phyloP scores from a whole-genome alignment of 495 filamentous ascomycete species.

The Bathelium albidoporum region DNA sequence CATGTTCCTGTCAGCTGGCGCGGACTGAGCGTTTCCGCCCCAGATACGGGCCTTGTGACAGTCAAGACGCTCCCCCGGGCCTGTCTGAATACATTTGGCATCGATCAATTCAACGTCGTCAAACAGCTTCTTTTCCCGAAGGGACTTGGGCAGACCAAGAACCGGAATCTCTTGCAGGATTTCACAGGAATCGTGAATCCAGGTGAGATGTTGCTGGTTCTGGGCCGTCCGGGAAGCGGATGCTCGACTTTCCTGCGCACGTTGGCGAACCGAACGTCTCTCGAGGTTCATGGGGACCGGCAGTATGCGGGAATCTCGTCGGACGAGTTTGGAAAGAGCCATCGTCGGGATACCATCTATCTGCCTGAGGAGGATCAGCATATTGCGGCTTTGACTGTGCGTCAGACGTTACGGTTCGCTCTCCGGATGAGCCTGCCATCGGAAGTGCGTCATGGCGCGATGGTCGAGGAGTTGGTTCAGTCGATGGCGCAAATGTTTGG shows the following conservation, averaged over 20 bases:
- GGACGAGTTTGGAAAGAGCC: constrained; percentile 33
- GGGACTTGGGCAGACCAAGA: too few species aligned
- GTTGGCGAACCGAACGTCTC: too few species aligned
- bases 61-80: too few species aligned
- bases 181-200: constrained; percentile 18
- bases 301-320: constrained; percentile 32
- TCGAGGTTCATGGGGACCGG: constrained; percentile 48
- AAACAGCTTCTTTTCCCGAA: too few species aligned
- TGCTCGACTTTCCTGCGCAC: constrained; percentile 68
- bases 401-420: constrained; percentile 32
- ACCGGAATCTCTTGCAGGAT: background rate
- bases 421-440: constrained; percentile 31
- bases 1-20: too few species aligned
- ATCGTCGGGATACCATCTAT: constrained; percentile 37
- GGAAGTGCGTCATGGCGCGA: constrained; percentile 29
- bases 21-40: too few species aligned
- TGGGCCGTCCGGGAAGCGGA: constrained; percentile 62
- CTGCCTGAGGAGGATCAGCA: constrained; percentile 37
- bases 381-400: constrained; percentile 32
- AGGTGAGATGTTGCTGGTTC: constrained; percentile 27
- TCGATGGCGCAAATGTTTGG: constrained; percentile 38
- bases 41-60: too few species aligned
- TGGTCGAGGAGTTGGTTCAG: constrained; percentile 32
- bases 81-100: too few species aligned
- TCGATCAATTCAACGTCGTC: too few species aligned